Evolutionary conservation across 495 filamentous ascomycete genomes (phyloP).

Genomic region (Physcia stellaris): DNA sequence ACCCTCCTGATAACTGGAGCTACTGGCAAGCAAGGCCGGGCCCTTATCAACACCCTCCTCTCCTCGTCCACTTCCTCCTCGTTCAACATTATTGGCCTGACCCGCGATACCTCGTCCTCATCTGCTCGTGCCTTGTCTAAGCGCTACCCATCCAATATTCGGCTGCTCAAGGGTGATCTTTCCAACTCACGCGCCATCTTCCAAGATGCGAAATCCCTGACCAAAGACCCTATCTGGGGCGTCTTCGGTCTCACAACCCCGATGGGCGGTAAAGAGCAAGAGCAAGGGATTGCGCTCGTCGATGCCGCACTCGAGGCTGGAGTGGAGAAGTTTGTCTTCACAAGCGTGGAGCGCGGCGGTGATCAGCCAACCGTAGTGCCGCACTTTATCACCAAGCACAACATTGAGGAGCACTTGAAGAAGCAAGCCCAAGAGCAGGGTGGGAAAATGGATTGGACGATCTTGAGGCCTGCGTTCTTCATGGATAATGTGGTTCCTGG

Average conservation of each 20-base stretch:
- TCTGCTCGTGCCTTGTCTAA: conserved; percentile 37
- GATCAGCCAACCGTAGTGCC: conserved; percentile 45
- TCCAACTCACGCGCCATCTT: conserved; percentile 40
- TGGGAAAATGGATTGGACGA: conserved; percentile 42
- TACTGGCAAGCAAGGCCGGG: conserved; percentile 59
- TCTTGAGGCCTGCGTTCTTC: conserved; percentile 52
- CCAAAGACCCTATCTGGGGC: conserved; percentile 30
- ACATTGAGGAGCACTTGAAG: conserved; percentile 47
- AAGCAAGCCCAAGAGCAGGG: conserved; percentile 17
- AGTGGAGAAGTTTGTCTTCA: conserved; percentile 52
- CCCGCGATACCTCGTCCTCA: conserved; percentile 41
- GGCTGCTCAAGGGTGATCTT: conserved; percentile 44
- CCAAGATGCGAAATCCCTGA: conserved; percentile 26
- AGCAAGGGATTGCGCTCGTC: conserved; percentile 48
- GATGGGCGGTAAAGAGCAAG: conserved; percentile 38
- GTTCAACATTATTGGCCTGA: conserved; percentile 51
- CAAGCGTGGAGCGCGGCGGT: conserved; percentile 54
- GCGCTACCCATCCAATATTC: conserved; percentile 28
- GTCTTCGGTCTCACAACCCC: conserved; percentile 36
- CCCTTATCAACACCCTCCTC: conserved; percentile 44
- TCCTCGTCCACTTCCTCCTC: conserved; percentile 19
- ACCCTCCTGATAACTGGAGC: conserved; percentile 53
- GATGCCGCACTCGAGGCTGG: conserved; percentile 41
- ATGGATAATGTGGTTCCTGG: conserved; percentile 45
- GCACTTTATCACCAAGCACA: conserved; percentile 51